phyloP scores from a whole-genome alignment of 2,329 filamentous ascomycete species.

The Colletotrichum sp. region DNA sequence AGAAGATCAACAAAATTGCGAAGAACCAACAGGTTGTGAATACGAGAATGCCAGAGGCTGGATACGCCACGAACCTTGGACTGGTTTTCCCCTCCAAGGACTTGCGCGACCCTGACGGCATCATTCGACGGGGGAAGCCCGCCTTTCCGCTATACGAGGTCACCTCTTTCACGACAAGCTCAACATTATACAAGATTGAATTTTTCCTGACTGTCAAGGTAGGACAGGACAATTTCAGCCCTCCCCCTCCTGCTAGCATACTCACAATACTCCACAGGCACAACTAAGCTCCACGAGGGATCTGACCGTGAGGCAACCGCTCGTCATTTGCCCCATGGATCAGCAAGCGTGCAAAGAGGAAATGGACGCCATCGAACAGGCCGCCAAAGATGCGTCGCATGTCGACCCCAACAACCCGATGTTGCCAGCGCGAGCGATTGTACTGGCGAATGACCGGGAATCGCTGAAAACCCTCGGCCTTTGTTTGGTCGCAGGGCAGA shows the following conservation, averaged over 20 bases:
- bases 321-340: constrained; percentile 94
- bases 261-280: constrained; percentile 60
- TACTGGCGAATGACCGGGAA: constrained; percentile 76
- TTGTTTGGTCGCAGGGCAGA: constrained; percentile 67
- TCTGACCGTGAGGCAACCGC: constrained; percentile 86
- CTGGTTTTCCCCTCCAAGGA: constrained; percentile 92
- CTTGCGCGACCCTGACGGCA: constrained; percentile 82
- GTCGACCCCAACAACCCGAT: constrained; percentile 91
- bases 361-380: constrained; percentile 97
- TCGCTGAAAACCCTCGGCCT: constrained; percentile 65
- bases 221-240: constrained; percentile 23
- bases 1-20: constrained; percentile 85
- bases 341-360: constrained; percentile 96
- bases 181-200: constrained; percentile 96
- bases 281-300: constrained; percentile 87
- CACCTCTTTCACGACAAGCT: constrained; percentile 90
- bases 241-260: background rate
- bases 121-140: constrained; percentile 82
- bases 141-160: constrained; percentile 91
- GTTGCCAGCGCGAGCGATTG: constrained; percentile 84
- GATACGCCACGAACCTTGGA: constrained; percentile 91
- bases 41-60: constrained; percentile 85
- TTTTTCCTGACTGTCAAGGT: constrained; percentile 97
- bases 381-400: constrained; percentile 88
- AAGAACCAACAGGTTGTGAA: constrained; percentile 84